Evolutionary conservation across 2,329 filamentous ascomycete genomes (phyloP), one percentile per base, ranked within the genome.

Genomic region (Cadophora luteo-olivacea): DNA sequence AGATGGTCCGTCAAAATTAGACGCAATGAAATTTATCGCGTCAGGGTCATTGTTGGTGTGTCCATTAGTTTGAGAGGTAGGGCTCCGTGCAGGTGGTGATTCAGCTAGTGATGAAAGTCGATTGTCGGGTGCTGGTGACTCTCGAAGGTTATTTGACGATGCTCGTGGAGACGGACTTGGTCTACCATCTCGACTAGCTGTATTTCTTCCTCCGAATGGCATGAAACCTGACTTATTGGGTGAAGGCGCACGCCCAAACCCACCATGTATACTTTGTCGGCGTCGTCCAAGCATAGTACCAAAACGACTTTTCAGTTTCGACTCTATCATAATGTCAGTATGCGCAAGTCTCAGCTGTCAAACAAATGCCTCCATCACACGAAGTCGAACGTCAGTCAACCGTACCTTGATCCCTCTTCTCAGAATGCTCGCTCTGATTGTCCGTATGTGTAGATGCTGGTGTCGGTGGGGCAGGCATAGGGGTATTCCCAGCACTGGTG

Each of bases 211-310:
- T 48, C 87, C 86, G 75, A 93, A 91, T 1, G 86, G 65, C 45
- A 72, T 63, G 52, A 77, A 84, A 24, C 84, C 82, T 76, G 45
- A 48, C 19, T 83, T 82, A 77, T 87, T 90, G 45, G 86, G 84
- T 0, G 85, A 90, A 73, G 85, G 83, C n/a, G 76, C 74, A 64
- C 77, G 81, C 85, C 68, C 82, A 86, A 77, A 86, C 79, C 89
- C 82, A 70, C 84, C 84, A 79, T 92, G 84, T 66, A 92, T 83
- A 78, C 89, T 92, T 78, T 91, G 89, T 49, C 90, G 84, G 68
- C 89, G 82, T 25, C 89, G 84, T 33, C 87, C 86, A 55, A 92
- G 84, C 82, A 92, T 90, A 14, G 90, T 92, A 19, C 91, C 90
- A 64, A 93, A 84, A 66, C 89, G 85, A 74, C 86, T 87, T 58